phyloP scores from a whole-genome alignment of 768 basidiomycete genomes.

The Psilocybe subaeruginosa region DNA sequence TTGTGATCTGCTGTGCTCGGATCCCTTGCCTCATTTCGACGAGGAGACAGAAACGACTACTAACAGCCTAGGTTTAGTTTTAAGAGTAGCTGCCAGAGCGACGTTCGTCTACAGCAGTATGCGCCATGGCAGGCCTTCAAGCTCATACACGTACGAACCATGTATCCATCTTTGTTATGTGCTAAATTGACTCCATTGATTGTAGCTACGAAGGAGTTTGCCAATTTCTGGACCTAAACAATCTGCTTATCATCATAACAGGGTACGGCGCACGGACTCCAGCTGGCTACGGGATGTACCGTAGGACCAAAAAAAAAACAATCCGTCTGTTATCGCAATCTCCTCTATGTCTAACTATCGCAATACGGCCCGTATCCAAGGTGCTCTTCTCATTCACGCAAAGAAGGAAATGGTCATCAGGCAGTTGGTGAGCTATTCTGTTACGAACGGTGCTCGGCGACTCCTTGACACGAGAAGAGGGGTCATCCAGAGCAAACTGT shows the following conservation, averaged over 20 bases:
- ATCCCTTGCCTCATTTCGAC: slow-evolving; percentile 91
- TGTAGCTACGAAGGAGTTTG: slow-evolving; percentile 82
- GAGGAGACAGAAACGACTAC: slow-evolving; percentile 64
- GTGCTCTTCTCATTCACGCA: slow-evolving; percentile 94
- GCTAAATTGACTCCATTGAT: not conserved
- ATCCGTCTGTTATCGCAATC: slow-evolving; percentile 96
- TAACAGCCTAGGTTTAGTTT: slow-evolving; percentile 49
- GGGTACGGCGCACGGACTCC: slow-evolving; percentile 94
- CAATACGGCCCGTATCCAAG: slow-evolving; percentile 95
- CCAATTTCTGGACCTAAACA: slow-evolving; percentile 93
- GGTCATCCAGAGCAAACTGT: slow-evolving; percentile 88
- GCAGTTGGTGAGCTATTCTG: slow-evolving; percentile 60
- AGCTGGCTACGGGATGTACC: slow-evolving; percentile 93
- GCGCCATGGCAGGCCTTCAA: too few species aligned
- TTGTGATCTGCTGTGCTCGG: slow-evolving; percentile 96
- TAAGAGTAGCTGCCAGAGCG: too few species aligned
- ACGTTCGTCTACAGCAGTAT: too few species aligned
- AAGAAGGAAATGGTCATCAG: slow-evolving; percentile 96
- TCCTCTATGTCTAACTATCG: slow-evolving; percentile 97
- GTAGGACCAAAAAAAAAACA: slow-evolving; percentile 92
- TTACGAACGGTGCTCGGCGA: slow-evolving; percentile 61
- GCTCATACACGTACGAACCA: too few species aligned
- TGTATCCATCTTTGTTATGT: too few species aligned
- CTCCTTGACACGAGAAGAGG: slow-evolving; percentile 82
- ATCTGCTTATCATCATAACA: slow-evolving; percentile 87